Evolutionary conservation across 1,284 basidiomycete species (phyloP).

Genomic region (Caloboletus firmus): DNA sequence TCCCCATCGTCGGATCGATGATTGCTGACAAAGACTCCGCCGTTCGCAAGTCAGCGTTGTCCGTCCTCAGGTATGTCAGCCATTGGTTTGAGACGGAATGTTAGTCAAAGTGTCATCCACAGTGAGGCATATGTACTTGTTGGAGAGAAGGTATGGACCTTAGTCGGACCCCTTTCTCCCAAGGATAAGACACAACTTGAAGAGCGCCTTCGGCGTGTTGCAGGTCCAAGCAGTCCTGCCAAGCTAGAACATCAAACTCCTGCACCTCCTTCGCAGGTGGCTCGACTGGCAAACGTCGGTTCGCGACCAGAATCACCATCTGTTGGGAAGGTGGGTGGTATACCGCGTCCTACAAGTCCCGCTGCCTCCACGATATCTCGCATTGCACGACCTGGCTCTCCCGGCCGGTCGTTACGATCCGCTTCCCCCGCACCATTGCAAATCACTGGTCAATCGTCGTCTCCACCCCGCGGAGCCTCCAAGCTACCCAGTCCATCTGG

Average conservation of each 20-base stretch:
- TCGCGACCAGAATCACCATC: constrained; percentile 59
- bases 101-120: constrained; percentile 11
- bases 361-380: constrained; percentile 51
- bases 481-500: constrained; percentile 27
- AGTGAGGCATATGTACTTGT: constrained; percentile 83
- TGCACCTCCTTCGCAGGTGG: constrained; percentile 43
- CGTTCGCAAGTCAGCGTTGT: constrained; percentile 82
- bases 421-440: constrained; percentile 48
- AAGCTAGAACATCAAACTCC: constrained; percentile 42
- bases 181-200: constrained; percentile 93
- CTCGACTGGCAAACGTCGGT: constrained; percentile 52
- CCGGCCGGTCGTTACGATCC: constrained; percentile 48
- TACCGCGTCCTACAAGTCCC: constrained; percentile 67
- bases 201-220: constrained; percentile 82
- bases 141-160: constrained; percentile 83
- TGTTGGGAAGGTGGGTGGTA: constrained; percentile 42
- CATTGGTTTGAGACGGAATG: constrained; percentile 1
- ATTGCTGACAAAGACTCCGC: constrained; percentile 87
- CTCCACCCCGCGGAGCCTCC: constrained; percentile 41
- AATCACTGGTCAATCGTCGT: constrained; percentile 42
- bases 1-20: constrained; percentile 77
- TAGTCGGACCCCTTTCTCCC: constrained; percentile 73
- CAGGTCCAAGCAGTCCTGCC: constrained; percentile 58
- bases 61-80: constrained; percentile 60
- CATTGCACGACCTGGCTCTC: constrained; percentile 63